A percentile compares a stretch with the other conserved stretches of the same genome.
Conservation (phyloP, 768 basidiomycete genomes). For the Lactarius tabidus region DNA sequence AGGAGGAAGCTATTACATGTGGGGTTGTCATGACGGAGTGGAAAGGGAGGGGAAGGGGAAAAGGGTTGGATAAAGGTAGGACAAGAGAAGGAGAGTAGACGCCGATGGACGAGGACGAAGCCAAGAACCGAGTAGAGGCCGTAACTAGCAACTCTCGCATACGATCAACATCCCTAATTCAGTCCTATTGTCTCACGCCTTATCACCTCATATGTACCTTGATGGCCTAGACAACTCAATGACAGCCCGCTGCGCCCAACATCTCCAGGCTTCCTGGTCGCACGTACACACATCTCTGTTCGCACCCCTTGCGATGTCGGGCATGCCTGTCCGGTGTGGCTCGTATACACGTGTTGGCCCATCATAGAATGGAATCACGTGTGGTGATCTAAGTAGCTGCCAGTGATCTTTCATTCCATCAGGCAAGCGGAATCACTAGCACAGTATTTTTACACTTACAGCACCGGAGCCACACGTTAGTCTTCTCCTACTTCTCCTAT, state of each 20-base stretch:
- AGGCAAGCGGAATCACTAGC: background rate
- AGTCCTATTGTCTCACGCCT: slow-evolving; percentile 3
- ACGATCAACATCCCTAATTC: background rate
- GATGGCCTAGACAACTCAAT: background rate
- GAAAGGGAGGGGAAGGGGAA: slow-evolving; percentile 15
- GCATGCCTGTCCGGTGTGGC: background rate
- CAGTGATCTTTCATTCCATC: too few species aligned
- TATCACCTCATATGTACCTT: background rate
- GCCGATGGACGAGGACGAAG: background rate
- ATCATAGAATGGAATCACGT: background rate
- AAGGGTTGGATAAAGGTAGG: slow-evolving; percentile 22
- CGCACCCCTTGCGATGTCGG: background rate
- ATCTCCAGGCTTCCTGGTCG: too few species aligned
- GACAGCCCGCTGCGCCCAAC: background rate
- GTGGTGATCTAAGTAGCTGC: background rate
- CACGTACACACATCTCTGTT: background rate
- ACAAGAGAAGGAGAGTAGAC: slow-evolving; percentile 4
- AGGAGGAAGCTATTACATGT: slow-evolving; percentile 80
- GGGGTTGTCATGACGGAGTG: slow-evolving; percentile 63
- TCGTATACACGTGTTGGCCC: background rate
- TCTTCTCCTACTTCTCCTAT: background rate
- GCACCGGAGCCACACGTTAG: background rate
- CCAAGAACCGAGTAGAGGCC: slow-evolving; percentile 3
- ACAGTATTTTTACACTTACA: too few species aligned
- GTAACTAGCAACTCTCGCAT: background rate